Evolutionary conservation across 192 early-diverging fungal genomes (phyloP).

Genomic region (Gonapodya prolifera): DNA sequence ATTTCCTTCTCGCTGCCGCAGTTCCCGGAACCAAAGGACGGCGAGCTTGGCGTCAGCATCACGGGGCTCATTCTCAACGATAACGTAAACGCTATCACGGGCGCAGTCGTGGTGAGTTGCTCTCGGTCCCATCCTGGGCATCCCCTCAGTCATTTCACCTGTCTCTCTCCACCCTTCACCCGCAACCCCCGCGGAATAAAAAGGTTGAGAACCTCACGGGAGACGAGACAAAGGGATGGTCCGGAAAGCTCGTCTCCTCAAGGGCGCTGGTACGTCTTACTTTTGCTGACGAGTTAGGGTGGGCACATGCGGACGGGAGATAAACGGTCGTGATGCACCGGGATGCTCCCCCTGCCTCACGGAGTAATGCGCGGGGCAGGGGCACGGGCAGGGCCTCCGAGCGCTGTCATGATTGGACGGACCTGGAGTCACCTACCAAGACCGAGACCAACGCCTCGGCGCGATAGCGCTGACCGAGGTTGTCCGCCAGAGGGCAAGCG

Average conservation of each 20-base stretch:
- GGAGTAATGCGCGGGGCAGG: too few species aligned
- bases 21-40: neutral
- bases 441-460: too few species aligned
- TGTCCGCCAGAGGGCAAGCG: too few species aligned
- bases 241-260: neutral
- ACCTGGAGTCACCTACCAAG: too few species aligned
- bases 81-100: neutral
- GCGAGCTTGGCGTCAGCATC: neutral
- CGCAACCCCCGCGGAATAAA: neutral
- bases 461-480: too few species aligned
- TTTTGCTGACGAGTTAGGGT: too few species aligned
- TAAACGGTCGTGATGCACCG: too few species aligned
- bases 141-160: neutral
- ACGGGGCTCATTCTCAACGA: neutral
- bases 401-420: too few species aligned
- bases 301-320: too few species aligned
- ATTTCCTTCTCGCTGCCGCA: neutral
- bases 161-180: neutral
- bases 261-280: neutral
- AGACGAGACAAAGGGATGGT: neutral
- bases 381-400: too few species aligned
- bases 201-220: neutral
- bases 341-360: too few species aligned
- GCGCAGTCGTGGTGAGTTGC: neutral
- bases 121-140: neutral